Evolutionary conservation across 371 early-diverging fungal genomes (phyloP).

Genomic region (Mucor plumbeus): DNA sequence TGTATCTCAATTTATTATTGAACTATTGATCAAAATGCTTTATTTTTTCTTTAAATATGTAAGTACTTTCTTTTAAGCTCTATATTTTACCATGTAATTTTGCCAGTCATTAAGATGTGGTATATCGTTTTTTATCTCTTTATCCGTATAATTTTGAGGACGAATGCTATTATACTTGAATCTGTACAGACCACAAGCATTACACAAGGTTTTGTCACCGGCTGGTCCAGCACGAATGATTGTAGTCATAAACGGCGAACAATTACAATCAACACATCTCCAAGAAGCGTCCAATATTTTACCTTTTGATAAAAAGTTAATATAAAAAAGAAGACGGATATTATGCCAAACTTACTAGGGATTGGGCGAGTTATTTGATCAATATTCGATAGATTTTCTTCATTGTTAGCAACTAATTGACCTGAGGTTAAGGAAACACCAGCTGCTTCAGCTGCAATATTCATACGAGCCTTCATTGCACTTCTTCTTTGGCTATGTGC

Average conservation of each 20-base stretch:
- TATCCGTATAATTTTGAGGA: conserved; percentile 23
- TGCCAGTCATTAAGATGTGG: conserved; percentile 26
- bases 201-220: conserved; percentile 67
- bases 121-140: conserved; percentile 27
- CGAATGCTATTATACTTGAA: conserved; percentile 19
- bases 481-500: conserved; percentile 43
- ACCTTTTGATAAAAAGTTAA: not conserved
- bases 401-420: not conserved
- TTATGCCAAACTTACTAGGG: conserved; percentile 9
- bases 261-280: conserved; percentile 21
- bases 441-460: conserved; percentile 58
- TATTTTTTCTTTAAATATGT: too few relatives aligned
- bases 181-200: conserved; percentile 63
- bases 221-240: conserved; percentile 61
- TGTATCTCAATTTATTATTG: too few relatives aligned
- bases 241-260: conserved; percentile 26
- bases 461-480: conserved; percentile 50
- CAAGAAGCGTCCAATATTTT: conserved; percentile 16
- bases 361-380: conserved; percentile 17
- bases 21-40: too few relatives aligned
- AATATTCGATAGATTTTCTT: not conserved
- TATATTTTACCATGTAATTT: conserved; percentile 17
- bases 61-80: not conserved
- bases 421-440: conserved; percentile 30
- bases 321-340: too few relatives aligned